Conservation (phyloP, 768 basidiomycete species). For the Mycena crocata region DNA sequence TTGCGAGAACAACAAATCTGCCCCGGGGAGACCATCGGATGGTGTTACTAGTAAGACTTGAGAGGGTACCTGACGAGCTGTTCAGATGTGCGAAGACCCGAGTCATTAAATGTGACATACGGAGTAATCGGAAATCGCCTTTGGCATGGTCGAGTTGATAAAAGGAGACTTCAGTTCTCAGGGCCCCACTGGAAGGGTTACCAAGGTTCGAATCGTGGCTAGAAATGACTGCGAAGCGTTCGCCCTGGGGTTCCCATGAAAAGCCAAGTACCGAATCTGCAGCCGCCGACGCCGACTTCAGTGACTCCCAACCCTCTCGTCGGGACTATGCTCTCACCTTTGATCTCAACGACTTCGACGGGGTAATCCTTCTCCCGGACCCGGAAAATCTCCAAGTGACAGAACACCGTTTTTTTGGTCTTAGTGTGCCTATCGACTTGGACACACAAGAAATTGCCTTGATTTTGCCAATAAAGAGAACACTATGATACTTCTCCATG, state of each 20-base stretch:
- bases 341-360: conserved; percentile 95
- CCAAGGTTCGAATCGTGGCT: too few relatives aligned
- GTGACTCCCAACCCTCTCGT: too few relatives aligned
- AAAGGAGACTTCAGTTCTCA: conserved; percentile 95
- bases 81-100: too few relatives aligned
- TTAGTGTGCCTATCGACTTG: conserved; percentile 99
- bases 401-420: conserved; percentile 97
- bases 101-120: conserved; percentile 53
- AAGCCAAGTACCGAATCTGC: too few relatives aligned
- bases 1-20: conserved; percentile 93
- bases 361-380: conserved; percentile 97
- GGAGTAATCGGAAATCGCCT: conserved; percentile 91
- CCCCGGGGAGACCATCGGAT: conserved; percentile 97
- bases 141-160: conserved; percentile 92
- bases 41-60: conserved; percentile 76
- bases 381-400: conserved; percentile 96
- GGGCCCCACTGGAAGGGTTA: conserved; percentile 58
- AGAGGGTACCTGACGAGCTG: too few relatives aligned
- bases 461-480: conserved; percentile 97
- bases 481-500: conserved; percentile 63
- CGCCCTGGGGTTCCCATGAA: too few relatives aligned
- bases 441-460: conserved; percentile 97
- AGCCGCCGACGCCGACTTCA: too few relatives aligned
- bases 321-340: conserved; percentile 65
- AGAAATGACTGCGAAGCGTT: too few relatives aligned